phyloP scores from a whole-genome alignment of 306 rosid species.

The Geum urbanum region DNA sequence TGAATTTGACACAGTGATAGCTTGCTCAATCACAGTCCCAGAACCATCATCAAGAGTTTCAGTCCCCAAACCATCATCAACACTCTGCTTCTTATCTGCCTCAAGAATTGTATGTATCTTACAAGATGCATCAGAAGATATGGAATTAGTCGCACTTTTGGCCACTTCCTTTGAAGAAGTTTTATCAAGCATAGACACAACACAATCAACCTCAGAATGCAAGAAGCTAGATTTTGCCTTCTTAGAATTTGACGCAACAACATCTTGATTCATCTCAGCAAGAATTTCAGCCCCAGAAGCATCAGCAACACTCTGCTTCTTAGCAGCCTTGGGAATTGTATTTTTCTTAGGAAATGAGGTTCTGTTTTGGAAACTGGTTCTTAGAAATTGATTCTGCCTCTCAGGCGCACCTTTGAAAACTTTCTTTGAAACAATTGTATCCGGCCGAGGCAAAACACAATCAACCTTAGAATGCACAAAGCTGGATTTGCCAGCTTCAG shows the following conservation, averaged over 20 bases:
- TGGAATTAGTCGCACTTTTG: slow-evolving; percentile 29
- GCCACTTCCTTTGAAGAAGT: neutral
- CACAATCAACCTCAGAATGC: no score
- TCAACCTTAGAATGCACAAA: slow-evolving; percentile 26
- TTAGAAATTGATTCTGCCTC: no score
- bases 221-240: no score
- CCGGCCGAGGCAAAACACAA: slow-evolving; percentile 27
- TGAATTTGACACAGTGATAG: slow-evolving; percentile 18
- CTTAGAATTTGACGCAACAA: no score
- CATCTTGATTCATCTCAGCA: no score
- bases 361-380: no score
- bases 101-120: slow-evolving; percentile 30
- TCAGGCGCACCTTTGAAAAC: neutral
- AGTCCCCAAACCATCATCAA: slow-evolving; percentile 30
- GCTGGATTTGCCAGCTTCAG: slow-evolving; percentile 21
- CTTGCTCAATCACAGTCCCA: slow-evolving; percentile 19
- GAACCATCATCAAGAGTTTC: slow-evolving; percentile 5
- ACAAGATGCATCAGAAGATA: slow-evolving; percentile 33
- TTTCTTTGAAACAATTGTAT: slow-evolving; percentile 29
- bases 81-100: slow-evolving; percentile 31
- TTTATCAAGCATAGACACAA: no score
- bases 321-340: no score
- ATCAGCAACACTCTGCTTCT: no score
- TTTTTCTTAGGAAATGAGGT: no score
- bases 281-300: no score